Conservation (phyloP, 192 early-diverging fungal species). For the Pilobolus umbonatus region DNA sequence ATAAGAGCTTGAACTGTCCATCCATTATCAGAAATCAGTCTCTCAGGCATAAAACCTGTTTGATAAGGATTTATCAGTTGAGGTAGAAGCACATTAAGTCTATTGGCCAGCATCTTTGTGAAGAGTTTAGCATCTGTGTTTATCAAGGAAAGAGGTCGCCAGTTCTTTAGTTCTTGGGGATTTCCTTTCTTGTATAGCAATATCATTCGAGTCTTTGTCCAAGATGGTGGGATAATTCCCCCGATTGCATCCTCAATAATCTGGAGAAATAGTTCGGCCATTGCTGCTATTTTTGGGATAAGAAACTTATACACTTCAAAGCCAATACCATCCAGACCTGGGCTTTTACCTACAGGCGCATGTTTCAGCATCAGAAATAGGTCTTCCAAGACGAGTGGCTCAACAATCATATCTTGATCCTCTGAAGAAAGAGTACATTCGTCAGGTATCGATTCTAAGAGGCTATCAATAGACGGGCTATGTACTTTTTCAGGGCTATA, state of each 20-base stretch:
- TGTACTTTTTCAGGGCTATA: no score
- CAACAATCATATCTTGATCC: no score
- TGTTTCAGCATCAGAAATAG: no score
- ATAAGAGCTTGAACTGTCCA: constrained; percentile 8
- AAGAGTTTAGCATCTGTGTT: not conserved
- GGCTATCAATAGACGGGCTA: no score
- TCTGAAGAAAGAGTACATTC: no score
- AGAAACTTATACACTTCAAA: not conserved
- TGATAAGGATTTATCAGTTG: constrained; percentile 1
- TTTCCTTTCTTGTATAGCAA: constrained; percentile 17
- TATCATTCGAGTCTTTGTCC: constrained; percentile 10
- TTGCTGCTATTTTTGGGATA: not conserved
- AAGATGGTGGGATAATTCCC: not conserved
- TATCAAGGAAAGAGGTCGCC: not conserved
- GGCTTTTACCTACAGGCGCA: not conserved
- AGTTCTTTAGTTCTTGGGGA: not conserved
- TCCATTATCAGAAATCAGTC: constrained; percentile 8
- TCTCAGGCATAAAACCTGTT: not conserved
- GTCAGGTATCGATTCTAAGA: no score
- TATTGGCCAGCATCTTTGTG: not conserved
- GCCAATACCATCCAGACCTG: not conserved
- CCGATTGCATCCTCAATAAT: not conserved
- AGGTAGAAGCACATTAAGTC: not conserved
- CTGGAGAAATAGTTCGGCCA: not conserved
- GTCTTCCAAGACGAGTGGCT: no score